Conservation (phyloP, 768 basidiomycete species). For the Hericium erinaceus region DNA sequence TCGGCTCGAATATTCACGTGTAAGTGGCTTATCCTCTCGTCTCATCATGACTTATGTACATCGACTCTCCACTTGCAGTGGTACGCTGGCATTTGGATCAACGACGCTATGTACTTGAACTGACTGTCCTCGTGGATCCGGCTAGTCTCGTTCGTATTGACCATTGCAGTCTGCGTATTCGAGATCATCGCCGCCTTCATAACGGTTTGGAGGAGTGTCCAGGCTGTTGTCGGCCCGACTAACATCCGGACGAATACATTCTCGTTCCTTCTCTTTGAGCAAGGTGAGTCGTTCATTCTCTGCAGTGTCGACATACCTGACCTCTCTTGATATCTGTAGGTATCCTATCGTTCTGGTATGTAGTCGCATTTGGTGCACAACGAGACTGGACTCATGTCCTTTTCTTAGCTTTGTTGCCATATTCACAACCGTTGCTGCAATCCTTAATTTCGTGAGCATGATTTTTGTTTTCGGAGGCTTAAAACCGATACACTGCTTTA, state of each 20-base stretch:
- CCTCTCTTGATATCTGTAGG: background rate
- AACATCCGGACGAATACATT: conserved; percentile 1
- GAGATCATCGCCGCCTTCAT: conserved; percentile 12
- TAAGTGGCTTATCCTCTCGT: conserved; percentile 1
- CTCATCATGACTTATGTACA: background rate
- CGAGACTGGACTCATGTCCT: background rate
- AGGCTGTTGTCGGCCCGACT: conserved; percentile 7
- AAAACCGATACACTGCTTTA: background rate
- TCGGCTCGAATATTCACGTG: conserved; percentile 13
- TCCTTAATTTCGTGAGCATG: background rate
- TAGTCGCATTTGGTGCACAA: background rate
- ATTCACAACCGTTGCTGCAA: background rate
- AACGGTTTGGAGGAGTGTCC: conserved; percentile 12
- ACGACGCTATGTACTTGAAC: no score
- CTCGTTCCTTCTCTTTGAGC: conserved; percentile 7
- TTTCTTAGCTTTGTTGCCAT: background rate
- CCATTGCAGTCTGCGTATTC: conserved; percentile 16
- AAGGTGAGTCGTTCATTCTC: conserved; percentile 7
- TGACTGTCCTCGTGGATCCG: no score
- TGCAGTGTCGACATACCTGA: background rate
- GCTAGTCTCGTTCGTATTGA: conserved; percentile 1
- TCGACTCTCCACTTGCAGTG: background rate
- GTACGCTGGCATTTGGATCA: background rate
- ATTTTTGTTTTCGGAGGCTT: background rate
- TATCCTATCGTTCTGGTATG: background rate